Percentiles rank a stretch among this genome's conserved stretches.
Conservation (phyloP, 257 asterid genomes). For the Primulina huaijiensis region DNA sequence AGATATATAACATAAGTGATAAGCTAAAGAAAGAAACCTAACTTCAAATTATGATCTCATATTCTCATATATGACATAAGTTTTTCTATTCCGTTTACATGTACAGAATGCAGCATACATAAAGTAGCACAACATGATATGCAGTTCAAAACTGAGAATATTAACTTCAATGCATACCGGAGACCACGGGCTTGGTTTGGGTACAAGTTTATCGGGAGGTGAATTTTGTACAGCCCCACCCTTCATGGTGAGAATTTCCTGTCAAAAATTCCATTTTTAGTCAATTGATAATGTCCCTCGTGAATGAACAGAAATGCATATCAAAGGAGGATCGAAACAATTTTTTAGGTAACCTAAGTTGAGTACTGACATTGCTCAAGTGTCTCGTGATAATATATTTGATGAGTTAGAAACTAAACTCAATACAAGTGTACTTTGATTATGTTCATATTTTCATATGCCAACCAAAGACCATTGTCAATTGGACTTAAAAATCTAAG, state of each 20-base stretch:
- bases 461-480: background rate
- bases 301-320: conserved; percentile 23
- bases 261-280: conserved; percentile 31
- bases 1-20: background rate
- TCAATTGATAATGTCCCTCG: conserved; percentile 4
- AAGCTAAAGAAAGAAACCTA: conserved; percentile 8
- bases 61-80: background rate
- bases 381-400: background rate
- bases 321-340: background rate
- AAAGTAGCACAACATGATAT: conserved; percentile 9
- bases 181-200: conserved; percentile 97
- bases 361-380: background rate
- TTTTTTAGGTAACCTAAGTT: background rate
- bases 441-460: background rate
- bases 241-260: conserved; percentile 79
- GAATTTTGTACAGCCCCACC: conserved; percentile 94
- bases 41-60: background rate
- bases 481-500: background rate
- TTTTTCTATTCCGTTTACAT: conserved; percentile 10
- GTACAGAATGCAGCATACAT: background rate
- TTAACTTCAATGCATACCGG: conserved; percentile 60
- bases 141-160: conserved; percentile 24
- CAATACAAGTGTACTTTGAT: background rate
- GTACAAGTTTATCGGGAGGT: conserved; percentile 75
- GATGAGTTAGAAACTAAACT: background rate